Percentiles rank a stretch among this genome's conserved stretches.
Conservation (phyloP, 1,139 yeast species). For the Geotrichum australiense region DNA sequence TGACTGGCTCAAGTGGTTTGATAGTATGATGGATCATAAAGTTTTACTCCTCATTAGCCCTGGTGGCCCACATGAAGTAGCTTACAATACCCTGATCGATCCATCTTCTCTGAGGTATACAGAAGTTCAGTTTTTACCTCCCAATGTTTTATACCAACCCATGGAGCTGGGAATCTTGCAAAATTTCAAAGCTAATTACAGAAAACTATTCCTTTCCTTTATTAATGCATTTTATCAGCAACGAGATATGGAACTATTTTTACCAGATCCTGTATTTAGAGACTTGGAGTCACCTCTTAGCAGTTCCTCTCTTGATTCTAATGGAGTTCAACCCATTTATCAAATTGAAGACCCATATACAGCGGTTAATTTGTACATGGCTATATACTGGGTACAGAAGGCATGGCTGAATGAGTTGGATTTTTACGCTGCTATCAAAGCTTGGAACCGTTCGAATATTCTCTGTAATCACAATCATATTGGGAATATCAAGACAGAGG, state of each 20-base stretch:
- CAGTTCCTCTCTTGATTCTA: background rate
- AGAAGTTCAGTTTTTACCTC: slow-evolving; percentile 13
- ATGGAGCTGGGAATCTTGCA: slow-evolving; percentile 16
- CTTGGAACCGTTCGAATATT: slow-evolving; percentile 16
- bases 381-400: slow-evolving; percentile 14
- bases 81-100: slow-evolving; percentile 8
- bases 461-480: slow-evolving; percentile 1
- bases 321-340: slow-evolving; percentile 11
- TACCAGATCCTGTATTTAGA: slow-evolving; percentile 10
- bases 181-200: slow-evolving; percentile 16
- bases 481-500: background rate
- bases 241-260: slow-evolving; percentile 5
- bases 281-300: background rate
- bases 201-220: slow-evolving; percentile 9
- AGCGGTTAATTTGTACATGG: slow-evolving; percentile 13
- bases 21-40: slow-evolving; percentile 13
- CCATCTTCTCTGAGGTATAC: slow-evolving; percentile 9
- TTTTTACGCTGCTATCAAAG: slow-evolving; percentile 5
- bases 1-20: slow-evolving; percentile 18
- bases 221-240: slow-evolving; percentile 12
- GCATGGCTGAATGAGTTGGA: slow-evolving; percentile 15
- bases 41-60: slow-evolving; percentile 16
- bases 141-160: slow-evolving; percentile 11
- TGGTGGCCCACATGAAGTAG: slow-evolving; percentile 16
- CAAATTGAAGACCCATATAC: slow-evolving; percentile 12